Evolutionary conservation across 306 rosid species (phyloP).

Genomic region (Canavalia ensiformis): DNA sequence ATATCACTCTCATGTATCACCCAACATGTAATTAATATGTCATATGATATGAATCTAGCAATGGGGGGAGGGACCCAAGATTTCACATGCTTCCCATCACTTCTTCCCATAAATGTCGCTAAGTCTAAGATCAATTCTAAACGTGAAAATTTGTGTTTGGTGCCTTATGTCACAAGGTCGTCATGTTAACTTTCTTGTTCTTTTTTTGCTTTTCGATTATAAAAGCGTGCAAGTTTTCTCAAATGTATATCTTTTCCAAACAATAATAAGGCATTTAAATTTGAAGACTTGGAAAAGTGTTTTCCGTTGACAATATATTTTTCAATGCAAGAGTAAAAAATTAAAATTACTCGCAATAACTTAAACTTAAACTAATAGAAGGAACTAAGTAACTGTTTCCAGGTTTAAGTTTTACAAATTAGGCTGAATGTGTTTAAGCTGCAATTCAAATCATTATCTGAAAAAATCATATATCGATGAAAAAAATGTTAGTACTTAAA

Average conservation of each 20-base stretch:
- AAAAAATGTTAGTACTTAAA: too few relatives aligned
- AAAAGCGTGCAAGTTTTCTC: conserved; percentile 15
- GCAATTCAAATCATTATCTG: too few relatives aligned
- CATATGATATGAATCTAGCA: not conserved
- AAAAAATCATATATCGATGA: too few relatives aligned
- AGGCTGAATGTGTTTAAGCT: too few relatives aligned
- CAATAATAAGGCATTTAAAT: not conserved
- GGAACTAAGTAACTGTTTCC: too few relatives aligned
- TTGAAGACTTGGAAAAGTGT: not conserved
- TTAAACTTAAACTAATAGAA: too few relatives aligned
- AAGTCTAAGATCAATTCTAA: conserved; percentile 22
- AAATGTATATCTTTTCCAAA: not conserved
- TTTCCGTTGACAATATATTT: too few relatives aligned
- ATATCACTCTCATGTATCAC: not conserved
- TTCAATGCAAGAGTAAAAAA: too few relatives aligned
- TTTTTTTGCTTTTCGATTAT: conserved; percentile 6
- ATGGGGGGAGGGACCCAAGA: conserved; percentile 28
- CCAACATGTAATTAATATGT: not conserved
- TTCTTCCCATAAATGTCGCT: conserved; percentile 42
- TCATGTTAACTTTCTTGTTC: conserved; percentile 31
- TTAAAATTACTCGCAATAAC: too few relatives aligned
- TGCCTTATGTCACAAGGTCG: not conserved
- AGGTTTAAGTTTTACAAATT: too few relatives aligned
- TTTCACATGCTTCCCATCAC: conserved; percentile 46
- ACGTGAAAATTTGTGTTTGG: not conserved